Conservation (phyloP, 441 rosid species). For the Hypseocharis bilobata region DNA sequence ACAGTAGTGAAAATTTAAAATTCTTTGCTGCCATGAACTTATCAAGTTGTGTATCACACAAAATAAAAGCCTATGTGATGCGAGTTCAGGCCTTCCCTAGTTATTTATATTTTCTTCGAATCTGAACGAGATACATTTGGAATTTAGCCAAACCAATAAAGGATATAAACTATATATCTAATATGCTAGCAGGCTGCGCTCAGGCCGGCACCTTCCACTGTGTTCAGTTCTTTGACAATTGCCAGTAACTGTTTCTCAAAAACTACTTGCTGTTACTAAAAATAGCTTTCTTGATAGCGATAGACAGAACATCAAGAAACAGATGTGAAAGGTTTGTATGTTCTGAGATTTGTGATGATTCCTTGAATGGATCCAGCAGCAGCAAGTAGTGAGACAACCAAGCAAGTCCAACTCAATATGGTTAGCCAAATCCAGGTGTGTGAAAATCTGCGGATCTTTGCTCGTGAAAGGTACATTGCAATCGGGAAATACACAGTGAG, state of each 20-base stretch:
- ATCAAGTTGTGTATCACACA: no score
- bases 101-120: no score
- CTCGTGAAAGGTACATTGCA: slow-evolving; percentile 41
- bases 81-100: no score
- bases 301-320: slow-evolving; percentile 14
- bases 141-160: no score
- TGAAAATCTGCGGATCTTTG: slow-evolving; percentile 28
- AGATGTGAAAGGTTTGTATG: slow-evolving; percentile 38
- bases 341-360: slow-evolving; percentile 22
- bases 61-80: no score
- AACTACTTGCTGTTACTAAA: neutral
- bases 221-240: neutral
- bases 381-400: slow-evolving; percentile 31
- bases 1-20: no score
- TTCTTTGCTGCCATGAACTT: no score
- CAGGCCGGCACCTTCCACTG: no score
- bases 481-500: slow-evolving; percentile 48
- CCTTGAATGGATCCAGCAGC: slow-evolving; percentile 43
- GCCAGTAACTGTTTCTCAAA: no score
- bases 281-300: neutral
- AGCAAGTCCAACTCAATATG: slow-evolving; percentile 31
- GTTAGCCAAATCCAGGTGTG: slow-evolving; percentile 38
- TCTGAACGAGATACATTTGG: neutral
- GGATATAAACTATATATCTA: no score
- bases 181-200: no score